Conservation (phyloP, 2,329 filamentous ascomycete genomes). For the Neurospora sp. region DNA sequence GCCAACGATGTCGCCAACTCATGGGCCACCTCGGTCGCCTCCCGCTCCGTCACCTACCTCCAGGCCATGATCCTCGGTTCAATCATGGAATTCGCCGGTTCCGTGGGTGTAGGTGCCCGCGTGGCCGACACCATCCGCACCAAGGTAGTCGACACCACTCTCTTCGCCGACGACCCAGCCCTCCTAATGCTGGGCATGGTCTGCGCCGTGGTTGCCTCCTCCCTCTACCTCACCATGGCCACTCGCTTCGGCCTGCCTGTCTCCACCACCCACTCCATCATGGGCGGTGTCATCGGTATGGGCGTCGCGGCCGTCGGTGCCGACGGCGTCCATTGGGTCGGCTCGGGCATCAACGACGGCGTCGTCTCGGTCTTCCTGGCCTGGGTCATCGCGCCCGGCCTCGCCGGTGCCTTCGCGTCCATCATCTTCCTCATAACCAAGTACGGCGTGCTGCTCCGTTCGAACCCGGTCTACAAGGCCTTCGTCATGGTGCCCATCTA, state of each 20-base stretch:
- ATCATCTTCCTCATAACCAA: slow-evolving; percentile 47
- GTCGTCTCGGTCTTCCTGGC: slow-evolving; percentile 52
- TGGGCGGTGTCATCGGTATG: slow-evolving; percentile 49
- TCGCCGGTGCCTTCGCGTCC: slow-evolving; percentile 42
- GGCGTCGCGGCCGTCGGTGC: slow-evolving; percentile 45
- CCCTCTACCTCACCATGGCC: slow-evolving; percentile 45
- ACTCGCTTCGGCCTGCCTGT: slow-evolving; percentile 47
- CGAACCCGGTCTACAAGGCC: slow-evolving; percentile 41
- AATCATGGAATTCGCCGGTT: slow-evolving; percentile 53
- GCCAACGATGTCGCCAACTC: slow-evolving; percentile 64
- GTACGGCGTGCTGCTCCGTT: slow-evolving; percentile 43
- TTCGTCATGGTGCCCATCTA: slow-evolving; percentile 45
- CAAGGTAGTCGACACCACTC: slow-evolving; percentile 40
- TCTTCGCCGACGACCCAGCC: slow-evolving; percentile 37
- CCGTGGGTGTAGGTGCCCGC: slow-evolving; percentile 49
- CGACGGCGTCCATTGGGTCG: slow-evolving; percentile 42
- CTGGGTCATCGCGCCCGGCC: slow-evolving; percentile 49
- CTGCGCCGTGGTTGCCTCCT: slow-evolving; percentile 43
- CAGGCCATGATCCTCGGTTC: slow-evolving; percentile 50
- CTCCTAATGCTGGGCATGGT: slow-evolving; percentile 50
- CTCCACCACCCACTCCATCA: slow-evolving; percentile 51
- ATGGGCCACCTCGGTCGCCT: slow-evolving; percentile 65
- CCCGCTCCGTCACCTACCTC: slow-evolving; percentile 51
- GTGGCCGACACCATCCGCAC: slow-evolving; percentile 53
- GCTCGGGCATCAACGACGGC: slow-evolving; percentile 34